A percentile compares a stretch with the other conserved stretches of the same genome.
Evolutionary conservation across 106 monocot species (phyloP).

Genomic region (Platanthera guangdongensis): DNA sequence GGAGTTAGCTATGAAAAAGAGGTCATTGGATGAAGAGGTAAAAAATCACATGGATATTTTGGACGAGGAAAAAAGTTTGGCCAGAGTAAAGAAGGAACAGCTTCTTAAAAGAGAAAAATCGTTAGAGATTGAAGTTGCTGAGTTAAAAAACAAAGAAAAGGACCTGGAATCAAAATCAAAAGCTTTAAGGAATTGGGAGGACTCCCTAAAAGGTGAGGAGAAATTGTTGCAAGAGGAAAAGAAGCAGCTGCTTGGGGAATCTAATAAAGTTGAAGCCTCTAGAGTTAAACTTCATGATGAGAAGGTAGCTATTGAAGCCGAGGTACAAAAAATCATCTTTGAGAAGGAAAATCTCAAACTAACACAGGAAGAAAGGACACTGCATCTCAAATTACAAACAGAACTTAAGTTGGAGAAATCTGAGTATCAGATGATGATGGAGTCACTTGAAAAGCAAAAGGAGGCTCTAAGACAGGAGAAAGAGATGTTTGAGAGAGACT

Average conservation of each 20-base stretch:
- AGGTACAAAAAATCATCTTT: constrained; percentile 25
- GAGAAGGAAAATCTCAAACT: constrained; percentile 66
- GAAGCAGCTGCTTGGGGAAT: constrained; percentile 36
- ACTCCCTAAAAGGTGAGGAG: constrained; percentile 44
- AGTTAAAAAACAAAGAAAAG: constrained; percentile 43
- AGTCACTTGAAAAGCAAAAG: constrained; percentile 40
- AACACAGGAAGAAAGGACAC: constrained; percentile 56
- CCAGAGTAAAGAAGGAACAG: constrained; percentile 37
- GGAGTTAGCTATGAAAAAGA: constrained; percentile 53
- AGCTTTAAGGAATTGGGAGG: constrained; percentile 67
- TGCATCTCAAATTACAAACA: constrained; percentile 36
- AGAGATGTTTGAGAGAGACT: constrained; percentile 83
- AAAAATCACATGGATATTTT: constrained; percentile 34
- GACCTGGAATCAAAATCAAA: constrained; percentile 66
- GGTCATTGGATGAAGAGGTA: constrained; percentile 49
- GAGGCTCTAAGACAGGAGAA: constrained; percentile 71
- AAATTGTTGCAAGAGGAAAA: constrained; percentile 41
- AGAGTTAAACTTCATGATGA: constrained; percentile 40
- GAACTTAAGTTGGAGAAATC: constrained; percentile 78
- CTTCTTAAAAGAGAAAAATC: constrained; percentile 53
- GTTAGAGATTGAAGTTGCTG: constrained; percentile 40
- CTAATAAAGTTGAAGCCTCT: constrained; percentile 16
- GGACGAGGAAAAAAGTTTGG: constrained; percentile 36
- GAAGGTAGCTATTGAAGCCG: constrained; percentile 46
- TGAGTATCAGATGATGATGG: constrained; percentile 45